phyloP scores from a whole-genome alignment of 257 asterid genomes.

The Lycium ferocissimum region DNA sequence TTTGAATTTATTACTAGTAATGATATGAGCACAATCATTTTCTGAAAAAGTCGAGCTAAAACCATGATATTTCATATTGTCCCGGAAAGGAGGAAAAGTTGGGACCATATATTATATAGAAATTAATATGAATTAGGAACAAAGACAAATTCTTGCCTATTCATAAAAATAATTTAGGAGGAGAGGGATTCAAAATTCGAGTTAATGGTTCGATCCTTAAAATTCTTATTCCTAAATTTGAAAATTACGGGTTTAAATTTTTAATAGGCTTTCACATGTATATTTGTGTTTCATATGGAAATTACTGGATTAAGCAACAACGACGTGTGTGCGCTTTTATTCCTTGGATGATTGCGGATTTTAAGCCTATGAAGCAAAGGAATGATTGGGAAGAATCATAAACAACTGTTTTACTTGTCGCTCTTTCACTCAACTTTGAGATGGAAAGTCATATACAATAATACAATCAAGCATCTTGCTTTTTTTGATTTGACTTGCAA shows the following conservation, averaged over 20 bases:
- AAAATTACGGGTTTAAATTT: too few species aligned
- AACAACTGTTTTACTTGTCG: not conserved
- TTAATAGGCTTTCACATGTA: not conserved
- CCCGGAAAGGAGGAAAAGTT: not conserved
- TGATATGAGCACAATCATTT: not conserved
- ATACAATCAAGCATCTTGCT: not conserved
- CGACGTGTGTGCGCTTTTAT: not conserved
- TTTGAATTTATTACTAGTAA: not conserved
- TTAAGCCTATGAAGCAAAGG: not conserved
- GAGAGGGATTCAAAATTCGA: not conserved
- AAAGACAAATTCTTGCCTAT: not conserved
- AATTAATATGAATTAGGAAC: not conserved
- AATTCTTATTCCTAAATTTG: not conserved
- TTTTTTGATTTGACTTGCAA: not conserved
- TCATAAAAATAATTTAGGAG: not conserved
- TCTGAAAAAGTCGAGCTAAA: not conserved
- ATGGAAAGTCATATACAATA: not conserved
- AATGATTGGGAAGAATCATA: slow-evolving; percentile 5
- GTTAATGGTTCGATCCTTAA: not conserved
- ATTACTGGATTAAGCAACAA: not conserved
- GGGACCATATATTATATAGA: too few species aligned
- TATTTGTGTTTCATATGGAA: not conserved
- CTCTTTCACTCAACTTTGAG: not conserved
- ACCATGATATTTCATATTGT: not conserved
- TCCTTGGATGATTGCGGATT: not conserved